Evolutionary conservation across 805 yeast species (phyloP), one percentile per base, ranked within the genome.

Genomic region (Grigorovia humatica): DNA sequence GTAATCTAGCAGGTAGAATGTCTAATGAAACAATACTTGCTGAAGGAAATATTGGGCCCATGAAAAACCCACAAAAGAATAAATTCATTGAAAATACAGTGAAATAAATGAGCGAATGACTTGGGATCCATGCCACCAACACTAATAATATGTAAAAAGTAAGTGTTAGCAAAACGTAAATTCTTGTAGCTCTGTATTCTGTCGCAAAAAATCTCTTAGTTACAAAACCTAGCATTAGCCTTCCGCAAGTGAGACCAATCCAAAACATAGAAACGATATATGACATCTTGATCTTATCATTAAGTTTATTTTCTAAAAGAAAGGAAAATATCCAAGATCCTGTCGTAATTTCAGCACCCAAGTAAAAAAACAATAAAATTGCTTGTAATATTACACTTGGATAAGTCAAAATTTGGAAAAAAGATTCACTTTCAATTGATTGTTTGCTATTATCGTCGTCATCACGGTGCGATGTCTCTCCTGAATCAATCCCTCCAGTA

Each of bases 31-130:
- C 76, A 13, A 84, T 78, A 48, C 85, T 80, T 0, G 85, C 78
- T 7, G 90, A 81, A 1, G 95, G 89, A 65, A 82, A 85, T 38
- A 80, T 69, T 1, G 90, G 90, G 0, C 90, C 91, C 42, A 81
- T 75, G 57, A 76, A 76, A 2, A 80, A 61, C 1, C 90, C 91
- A 29, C 77, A 71, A 1, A 76, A 51, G 5, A 82, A 72, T 12
- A 70, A 67, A 4, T 61, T 52, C 2, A 63, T 49, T 9, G 61
- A 54, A 0, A 67, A 38, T 2, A 54, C 19, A 1, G 52, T 43
- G 27, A 65, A 58, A 51, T 67, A 67, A 19, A 57, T 44, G 1
- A 20, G 18, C 4, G 56, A 48, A 18, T 46, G 44, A 41, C 50
- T 17, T 56, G 57, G 20, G 6, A 60, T 47, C 35, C 59, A 53